Evolutionary conservation across 2,329 filamentous ascomycete genomes (phyloP).

Genomic region (Geosmithia flava): DNA sequence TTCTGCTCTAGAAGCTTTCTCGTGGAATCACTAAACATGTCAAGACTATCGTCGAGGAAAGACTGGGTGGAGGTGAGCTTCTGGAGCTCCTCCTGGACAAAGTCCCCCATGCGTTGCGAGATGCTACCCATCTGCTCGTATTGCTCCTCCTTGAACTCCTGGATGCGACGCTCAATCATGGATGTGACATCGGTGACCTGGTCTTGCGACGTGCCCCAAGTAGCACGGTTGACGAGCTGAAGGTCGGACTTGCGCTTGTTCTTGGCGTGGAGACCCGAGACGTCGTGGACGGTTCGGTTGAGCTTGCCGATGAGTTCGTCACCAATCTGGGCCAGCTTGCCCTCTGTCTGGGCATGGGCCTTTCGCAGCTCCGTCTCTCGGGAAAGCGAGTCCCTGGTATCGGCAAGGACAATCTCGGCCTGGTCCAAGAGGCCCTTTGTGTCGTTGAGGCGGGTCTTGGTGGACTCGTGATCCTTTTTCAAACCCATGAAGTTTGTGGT

Average conservation of each 20-base stretch:
- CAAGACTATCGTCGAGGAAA: conserved; percentile 58
- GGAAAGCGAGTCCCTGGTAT: conserved; percentile 62
- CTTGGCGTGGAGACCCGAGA: conserved; percentile 75
- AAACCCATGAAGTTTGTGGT: conserved; percentile 79
- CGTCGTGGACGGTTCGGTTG: conserved; percentile 64
- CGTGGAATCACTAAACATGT: conserved; percentile 55
- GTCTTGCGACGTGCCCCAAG: conserved; percentile 65
- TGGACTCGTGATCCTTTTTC: conserved; percentile 81
- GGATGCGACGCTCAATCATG: conserved; percentile 64
- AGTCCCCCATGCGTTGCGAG: conserved; percentile 59
- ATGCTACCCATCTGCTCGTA: conserved; percentile 55
- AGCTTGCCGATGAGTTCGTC: conserved; percentile 67
- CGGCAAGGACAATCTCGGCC: conserved; percentile 71
- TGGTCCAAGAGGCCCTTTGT: conserved; percentile 75
- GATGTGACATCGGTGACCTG: conserved; percentile 67
- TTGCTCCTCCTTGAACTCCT: conserved; percentile 61
- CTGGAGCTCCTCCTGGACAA: conserved; percentile 63
- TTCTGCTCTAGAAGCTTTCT: conserved; percentile 56
- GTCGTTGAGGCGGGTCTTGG: conserved; percentile 57
- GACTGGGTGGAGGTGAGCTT: conserved; percentile 58
- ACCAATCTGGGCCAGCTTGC: conserved; percentile 61
- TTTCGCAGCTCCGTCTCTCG: conserved; percentile 72
- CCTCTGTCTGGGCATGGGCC: conserved; percentile 78
- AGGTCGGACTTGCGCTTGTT: conserved; percentile 75
- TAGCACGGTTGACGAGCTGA: conserved; percentile 63